A percentile compares a stretch with the other conserved stretches of the same genome.
Evolutionary conservation across 768 basidiomycete genomes (phyloP).

Genomic region (Dacryopinax primogenitus): DNA sequence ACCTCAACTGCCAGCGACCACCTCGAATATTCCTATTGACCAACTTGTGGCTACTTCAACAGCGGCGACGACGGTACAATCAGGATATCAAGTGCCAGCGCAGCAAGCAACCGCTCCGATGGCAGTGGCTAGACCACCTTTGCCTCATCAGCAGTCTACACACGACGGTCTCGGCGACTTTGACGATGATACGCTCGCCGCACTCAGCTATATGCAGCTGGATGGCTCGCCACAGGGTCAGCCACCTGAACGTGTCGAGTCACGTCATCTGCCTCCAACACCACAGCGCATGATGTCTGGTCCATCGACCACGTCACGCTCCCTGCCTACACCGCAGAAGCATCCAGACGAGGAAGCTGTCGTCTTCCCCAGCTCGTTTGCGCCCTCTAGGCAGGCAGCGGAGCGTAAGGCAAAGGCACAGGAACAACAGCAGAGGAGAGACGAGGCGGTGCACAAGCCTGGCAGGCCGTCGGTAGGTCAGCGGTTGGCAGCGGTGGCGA

Average conservation of each 20-base stretch:
- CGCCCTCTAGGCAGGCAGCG: conserved; percentile 67
- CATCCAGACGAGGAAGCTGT: conserved; percentile 34
- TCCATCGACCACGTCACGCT: conserved; percentile 19
- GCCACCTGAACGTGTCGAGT: conserved; percentile 16
- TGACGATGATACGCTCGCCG: background rate
- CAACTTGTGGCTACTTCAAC: too few species aligned
- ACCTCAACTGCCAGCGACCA: conserved; percentile 13
- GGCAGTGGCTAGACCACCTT: background rate
- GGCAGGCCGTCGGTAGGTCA: conserved; percentile 40
- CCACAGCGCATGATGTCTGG: conserved; percentile 22
- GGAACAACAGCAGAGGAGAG: conserved; percentile 68
- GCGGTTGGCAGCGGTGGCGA: conserved; percentile 29
- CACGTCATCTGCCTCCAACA: conserved; percentile 29
- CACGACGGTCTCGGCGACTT: conserved; percentile 2
- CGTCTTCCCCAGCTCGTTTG: conserved; percentile 45
- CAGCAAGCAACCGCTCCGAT: background rate
- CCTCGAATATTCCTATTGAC: conserved; percentile 1
- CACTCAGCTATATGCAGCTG: conserved; percentile 9
- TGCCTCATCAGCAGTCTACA: background rate
- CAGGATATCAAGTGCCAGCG: background rate
- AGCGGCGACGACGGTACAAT: background rate
- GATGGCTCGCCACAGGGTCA: background rate
- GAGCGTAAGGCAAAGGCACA: conserved; percentile 76
- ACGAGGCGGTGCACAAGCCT: conserved; percentile 63
- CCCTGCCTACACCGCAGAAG: conserved; percentile 32